These are phyloP conservation scores for Fraxinus sp. DNA, from an alignment of 305 asterid species.

Conservation along the genomic window DNA sequence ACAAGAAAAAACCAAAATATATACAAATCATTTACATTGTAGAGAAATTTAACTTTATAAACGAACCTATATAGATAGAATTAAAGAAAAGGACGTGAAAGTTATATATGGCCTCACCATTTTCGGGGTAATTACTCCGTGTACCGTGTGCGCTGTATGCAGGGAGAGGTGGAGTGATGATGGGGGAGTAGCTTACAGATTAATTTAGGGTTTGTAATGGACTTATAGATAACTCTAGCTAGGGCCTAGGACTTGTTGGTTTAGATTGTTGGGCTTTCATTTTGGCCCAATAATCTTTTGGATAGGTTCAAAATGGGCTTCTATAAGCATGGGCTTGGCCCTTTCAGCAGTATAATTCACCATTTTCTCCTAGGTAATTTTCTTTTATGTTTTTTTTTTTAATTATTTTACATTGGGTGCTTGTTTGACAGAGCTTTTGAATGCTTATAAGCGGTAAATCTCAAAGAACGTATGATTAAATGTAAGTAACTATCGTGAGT, in stretches of 20 bases:
- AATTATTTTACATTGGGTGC: not conserved
- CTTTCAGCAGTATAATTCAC: not conserved
- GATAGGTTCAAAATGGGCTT: not conserved
- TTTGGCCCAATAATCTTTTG: not conserved
- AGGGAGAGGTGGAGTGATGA: not conserved
- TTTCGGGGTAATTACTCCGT: not conserved
- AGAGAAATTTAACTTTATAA: not conserved
- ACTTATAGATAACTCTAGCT: not conserved
- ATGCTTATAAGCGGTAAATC: not conserved
- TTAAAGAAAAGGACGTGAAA: not conserved
- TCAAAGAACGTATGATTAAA: not conserved
- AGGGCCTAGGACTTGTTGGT: not conserved
- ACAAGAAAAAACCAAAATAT: not conserved
- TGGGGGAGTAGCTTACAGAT: not conserved
- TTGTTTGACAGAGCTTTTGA: not conserved
- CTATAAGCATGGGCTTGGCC: not conserved
- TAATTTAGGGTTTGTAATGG: not conserved
- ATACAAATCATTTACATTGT: not conserved
- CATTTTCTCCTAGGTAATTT: not conserved
- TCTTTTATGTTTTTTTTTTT: too few relatives aligned
- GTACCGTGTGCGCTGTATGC: not conserved
- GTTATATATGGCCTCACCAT: constrained; percentile 5
- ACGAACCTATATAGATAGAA: not conserved
- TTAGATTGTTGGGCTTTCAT: not conserved
- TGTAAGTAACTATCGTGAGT: not conserved